These are phyloP conservation scores for Hanseniaspora hatyaiensis DNA, from an alignment of 805 yeast genomes.

Conservation along the genomic window DNA sequence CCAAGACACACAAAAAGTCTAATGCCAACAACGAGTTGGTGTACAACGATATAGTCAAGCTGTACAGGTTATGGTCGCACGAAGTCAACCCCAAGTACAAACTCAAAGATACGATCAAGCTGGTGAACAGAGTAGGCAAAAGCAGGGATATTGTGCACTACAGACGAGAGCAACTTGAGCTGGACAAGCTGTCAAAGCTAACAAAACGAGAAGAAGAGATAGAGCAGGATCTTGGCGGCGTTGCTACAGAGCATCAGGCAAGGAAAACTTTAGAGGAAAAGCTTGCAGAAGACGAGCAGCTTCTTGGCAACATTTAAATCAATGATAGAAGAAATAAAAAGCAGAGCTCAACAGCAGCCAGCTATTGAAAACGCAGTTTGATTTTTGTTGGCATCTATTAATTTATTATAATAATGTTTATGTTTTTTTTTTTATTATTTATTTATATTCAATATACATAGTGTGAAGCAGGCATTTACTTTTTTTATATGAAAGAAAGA, in stretches of 20 bases:
- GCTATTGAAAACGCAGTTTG: too few species aligned
- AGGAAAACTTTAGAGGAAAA: background rate
- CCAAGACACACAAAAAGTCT: background rate
- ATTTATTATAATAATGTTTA: too few species aligned
- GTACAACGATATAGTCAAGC: conserved; percentile 32
- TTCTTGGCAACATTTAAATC: background rate
- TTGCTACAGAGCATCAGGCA: background rate
- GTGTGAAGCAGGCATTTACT: too few species aligned
- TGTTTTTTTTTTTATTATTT: too few species aligned
- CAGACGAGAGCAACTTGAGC: conserved; percentile 32
- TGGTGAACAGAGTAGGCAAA: conserved; percentile 41
- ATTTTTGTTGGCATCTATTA: too few species aligned
- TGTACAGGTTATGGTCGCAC: conserved; percentile 69
- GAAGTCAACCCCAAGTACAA: conserved; percentile 66
- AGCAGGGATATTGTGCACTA: conserved; percentile 34
- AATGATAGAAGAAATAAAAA: background rate
- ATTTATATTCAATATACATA: too few species aligned
- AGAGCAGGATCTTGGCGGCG: background rate
- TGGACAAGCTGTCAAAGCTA: conserved; percentile 25
- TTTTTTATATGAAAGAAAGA: too few species aligned
- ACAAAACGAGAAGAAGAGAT: background rate
- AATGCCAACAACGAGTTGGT: background rate
- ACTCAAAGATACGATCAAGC: conserved; percentile 53
- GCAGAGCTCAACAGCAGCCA: background rate
- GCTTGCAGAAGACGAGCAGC: conserved; percentile 8